These are phyloP conservation scores for Ceratocystis diversiconidia DNA, from an alignment of 2,329 filamentous ascomycete genomes.

Conservation along the genomic window DNA sequence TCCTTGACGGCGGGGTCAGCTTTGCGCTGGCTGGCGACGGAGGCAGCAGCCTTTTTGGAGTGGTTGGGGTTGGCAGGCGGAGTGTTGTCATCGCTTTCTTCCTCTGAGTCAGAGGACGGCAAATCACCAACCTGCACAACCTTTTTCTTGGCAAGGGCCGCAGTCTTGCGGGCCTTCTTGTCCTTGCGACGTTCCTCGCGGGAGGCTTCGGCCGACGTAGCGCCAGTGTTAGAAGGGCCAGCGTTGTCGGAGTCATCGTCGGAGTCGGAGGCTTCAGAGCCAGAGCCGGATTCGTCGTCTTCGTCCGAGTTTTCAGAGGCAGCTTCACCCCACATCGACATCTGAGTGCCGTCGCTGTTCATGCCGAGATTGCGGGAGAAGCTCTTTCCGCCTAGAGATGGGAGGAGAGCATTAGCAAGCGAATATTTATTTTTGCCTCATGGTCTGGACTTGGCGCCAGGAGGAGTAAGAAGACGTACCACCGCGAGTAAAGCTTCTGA, in stretches of 20 bases:
- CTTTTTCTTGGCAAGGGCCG: slow-evolving; percentile 65
- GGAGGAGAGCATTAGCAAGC: slow-evolving; percentile 17
- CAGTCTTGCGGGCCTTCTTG: slow-evolving; percentile 83
- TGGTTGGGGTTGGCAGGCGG: slow-evolving; percentile 80
- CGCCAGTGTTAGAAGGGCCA: slow-evolving; percentile 33
- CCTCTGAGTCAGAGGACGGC: slow-evolving; percentile 52
- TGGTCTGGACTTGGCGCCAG: slow-evolving; percentile 19
- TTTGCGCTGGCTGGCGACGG: slow-evolving; percentile 45
- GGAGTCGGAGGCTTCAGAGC: slow-evolving; percentile 35
- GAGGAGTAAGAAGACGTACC: slow-evolving; percentile 38
- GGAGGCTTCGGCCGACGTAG: slow-evolving; percentile 38
- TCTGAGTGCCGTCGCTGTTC: slow-evolving; percentile 71
- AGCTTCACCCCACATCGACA: slow-evolving; percentile 58
- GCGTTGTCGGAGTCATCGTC: slow-evolving; percentile 21
- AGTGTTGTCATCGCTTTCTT: slow-evolving; percentile 42
- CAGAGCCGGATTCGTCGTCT: slow-evolving; percentile 30
- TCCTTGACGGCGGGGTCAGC: slow-evolving; percentile 36
- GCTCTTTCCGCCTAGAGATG: slow-evolving; percentile 65
- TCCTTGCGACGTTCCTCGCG: slow-evolving; percentile 79
- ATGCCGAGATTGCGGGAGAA: slow-evolving; percentile 87
- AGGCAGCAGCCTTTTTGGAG: slow-evolving; percentile 40
- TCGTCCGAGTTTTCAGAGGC: slow-evolving; percentile 26
- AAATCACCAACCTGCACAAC: slow-evolving; percentile 72
- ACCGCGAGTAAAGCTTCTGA: slow-evolving; percentile 83
- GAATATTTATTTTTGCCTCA: not conserved